These are phyloP conservation scores for Aciculoconidium aculeatum DNA, from an alignment of 805 yeast species.

Conservation along the genomic window DNA sequence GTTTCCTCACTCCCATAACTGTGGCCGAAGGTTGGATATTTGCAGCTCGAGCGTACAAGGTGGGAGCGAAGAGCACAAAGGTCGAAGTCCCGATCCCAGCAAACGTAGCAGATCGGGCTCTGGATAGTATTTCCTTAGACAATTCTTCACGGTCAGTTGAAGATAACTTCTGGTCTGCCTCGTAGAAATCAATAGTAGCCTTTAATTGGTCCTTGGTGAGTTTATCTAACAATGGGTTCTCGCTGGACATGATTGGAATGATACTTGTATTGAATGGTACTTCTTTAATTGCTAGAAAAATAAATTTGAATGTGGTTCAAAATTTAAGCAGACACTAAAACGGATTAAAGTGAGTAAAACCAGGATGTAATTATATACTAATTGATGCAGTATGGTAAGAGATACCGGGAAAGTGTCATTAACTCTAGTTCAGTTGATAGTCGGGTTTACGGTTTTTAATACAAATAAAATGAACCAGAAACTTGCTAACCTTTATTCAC, in stretches of 20 bases:
- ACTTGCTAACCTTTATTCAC: background rate
- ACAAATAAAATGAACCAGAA: no score
- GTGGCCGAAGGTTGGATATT: slow-evolving; percentile 1
- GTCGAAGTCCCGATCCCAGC: slow-evolving; percentile 23
- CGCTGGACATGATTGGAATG: background rate
- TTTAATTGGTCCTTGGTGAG: slow-evolving; percentile 30
- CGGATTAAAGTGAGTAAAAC: no score
- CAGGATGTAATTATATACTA: no score
- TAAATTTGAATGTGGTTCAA: no score
- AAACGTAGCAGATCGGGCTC: slow-evolving; percentile 19
- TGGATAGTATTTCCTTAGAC: slow-evolving; percentile 23
- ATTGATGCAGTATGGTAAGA: no score
- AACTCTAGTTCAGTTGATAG: no score
- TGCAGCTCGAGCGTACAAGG: slow-evolving; percentile 16
- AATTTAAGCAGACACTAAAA: no score
- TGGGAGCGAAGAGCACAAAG: slow-evolving; percentile 25
- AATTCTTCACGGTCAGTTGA: slow-evolving; percentile 25
- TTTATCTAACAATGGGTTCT: slow-evolving; percentile 22
- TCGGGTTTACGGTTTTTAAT: no score
- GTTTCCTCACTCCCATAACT: slow-evolving; percentile 8
- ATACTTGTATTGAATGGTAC: no score
- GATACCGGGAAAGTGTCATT: no score
- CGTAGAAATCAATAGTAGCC: slow-evolving; percentile 34
- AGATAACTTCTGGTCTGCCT: slow-evolving; percentile 33
- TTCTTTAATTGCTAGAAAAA: no score